These are phyloP conservation scores for Pyricularia pennisetigena DNA, from an alignment of 2,329 filamentous ascomycete species.

Conservation along the genomic window DNA sequence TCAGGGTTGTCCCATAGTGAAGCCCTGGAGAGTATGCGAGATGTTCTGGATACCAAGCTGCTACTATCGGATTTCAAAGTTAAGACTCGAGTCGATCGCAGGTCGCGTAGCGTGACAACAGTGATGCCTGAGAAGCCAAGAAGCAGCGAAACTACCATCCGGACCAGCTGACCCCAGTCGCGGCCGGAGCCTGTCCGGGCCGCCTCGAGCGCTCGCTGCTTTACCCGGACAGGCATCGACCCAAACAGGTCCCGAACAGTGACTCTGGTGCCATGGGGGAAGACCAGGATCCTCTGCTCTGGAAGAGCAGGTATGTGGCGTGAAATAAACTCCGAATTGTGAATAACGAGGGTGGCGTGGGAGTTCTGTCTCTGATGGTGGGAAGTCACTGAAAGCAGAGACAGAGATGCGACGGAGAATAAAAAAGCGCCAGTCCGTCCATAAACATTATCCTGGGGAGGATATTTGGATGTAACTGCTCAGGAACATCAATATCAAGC, in stretches of 20 bases:
- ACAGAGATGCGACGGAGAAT: slow-evolving; percentile 64
- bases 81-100: slow-evolving; percentile 7
- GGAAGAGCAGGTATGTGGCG: slow-evolving; percentile 52
- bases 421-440: slow-evolving; percentile 68
- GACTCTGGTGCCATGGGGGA: slow-evolving; percentile 64
- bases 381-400: slow-evolving; percentile 68
- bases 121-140: slow-evolving; percentile 55
- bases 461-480: slow-evolving; percentile 70
- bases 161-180: slow-evolving; percentile 56
- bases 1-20: slow-evolving; percentile 46
- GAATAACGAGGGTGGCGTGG: slow-evolving; percentile 57
- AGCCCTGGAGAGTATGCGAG: slow-evolving; percentile 53
- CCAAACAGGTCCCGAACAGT: slow-evolving; percentile 77
- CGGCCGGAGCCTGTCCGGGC: slow-evolving; percentile 42
- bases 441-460: slow-evolving; percentile 35
- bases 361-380: slow-evolving; percentile 50
- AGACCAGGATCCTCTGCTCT: slow-evolving; percentile 44
- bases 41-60: slow-evolving; percentile 14
- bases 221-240: slow-evolving; percentile 81
- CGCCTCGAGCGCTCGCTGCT: slow-evolving; percentile 54
- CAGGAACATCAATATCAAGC: slow-evolving; percentile 9
- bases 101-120: slow-evolving; percentile 49
- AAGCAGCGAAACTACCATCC: slow-evolving; percentile 51
- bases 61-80: background rate
- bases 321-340: slow-evolving; percentile 56